A percentile compares a stretch with the other conserved stretches of the same genome.
Conservation (phyloP, 1,284 basidiomycete species). For the Neonothopanus nambi region DNA sequence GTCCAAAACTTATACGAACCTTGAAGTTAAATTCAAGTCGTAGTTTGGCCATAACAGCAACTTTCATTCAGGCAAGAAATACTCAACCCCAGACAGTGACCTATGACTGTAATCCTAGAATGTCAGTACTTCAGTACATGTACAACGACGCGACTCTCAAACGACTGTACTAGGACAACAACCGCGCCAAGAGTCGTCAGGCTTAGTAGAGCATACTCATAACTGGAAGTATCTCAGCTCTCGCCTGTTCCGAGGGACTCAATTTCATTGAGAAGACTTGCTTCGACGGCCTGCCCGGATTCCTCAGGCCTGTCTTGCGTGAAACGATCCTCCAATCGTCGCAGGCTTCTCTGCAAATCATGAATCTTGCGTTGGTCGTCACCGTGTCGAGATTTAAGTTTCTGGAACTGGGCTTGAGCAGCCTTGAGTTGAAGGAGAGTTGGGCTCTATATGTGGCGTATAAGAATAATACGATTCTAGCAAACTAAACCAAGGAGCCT, state of each 20-base stretch:
- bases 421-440: constrained; percentile 5
- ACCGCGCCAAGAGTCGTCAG: no score
- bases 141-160: no score
- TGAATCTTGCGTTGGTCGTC: constrained; percentile 12
- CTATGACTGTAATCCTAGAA: no score
- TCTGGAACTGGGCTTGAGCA: constrained; percentile 2
- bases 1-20: no score
- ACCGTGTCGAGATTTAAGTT: not conserved
- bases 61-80: no score
- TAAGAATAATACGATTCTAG: not conserved
- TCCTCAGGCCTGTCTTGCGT: constrained; percentile 4
- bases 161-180: no score
- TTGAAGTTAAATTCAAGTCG: no score
- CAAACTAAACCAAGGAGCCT: not conserved
- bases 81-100: no score
- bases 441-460: not conserved
- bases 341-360: not conserved
- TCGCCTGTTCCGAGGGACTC: constrained; percentile 2
- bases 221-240: no score
- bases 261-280: not conserved
- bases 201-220: not conserved
- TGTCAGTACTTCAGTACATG: no score
- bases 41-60: no score
- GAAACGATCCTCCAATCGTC: not conserved
- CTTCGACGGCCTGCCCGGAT: not conserved